Evolutionary conservation across 148 eudicot species (phyloP).

Genomic region (Diospyros kaki): DNA sequence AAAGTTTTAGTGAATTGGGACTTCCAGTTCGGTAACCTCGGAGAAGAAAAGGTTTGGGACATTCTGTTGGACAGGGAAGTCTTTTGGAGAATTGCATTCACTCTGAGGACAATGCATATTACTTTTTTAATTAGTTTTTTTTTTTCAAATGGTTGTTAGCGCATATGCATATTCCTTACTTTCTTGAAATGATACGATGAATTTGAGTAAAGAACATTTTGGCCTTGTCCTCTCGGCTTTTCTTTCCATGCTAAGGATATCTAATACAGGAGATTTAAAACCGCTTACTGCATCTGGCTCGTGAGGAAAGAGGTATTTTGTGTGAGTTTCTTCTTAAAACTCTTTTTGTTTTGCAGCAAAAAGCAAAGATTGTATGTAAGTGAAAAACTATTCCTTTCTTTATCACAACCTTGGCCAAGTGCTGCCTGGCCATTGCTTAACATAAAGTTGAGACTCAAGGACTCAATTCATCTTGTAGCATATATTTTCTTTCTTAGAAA

Average conservation of each 20-base stretch:
- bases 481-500: too few species aligned
- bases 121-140: background rate
- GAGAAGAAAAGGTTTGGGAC: background rate
- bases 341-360: too few species aligned
- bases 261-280: background rate
- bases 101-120: background rate
- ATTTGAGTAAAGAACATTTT: background rate
- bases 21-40: background rate
- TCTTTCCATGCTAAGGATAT: background rate
- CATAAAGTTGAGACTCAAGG: too few species aligned
- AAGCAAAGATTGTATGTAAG: too few species aligned
- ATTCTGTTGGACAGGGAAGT: background rate
- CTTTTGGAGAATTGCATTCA: background rate
- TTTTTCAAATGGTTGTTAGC: background rate
- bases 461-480: too few species aligned
- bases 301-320: background rate
- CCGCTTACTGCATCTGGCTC: background rate
- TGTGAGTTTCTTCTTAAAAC: too few species aligned
- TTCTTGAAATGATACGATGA: background rate
- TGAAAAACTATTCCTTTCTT: too few species aligned
- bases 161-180: background rate
- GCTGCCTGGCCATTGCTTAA: too few species aligned
- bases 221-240: background rate
- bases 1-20: background rate
- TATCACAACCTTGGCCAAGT: too few species aligned